phyloP scores from a whole-genome alignment of 805 yeast genomes.

The Candida sakaeoensis region DNA sequence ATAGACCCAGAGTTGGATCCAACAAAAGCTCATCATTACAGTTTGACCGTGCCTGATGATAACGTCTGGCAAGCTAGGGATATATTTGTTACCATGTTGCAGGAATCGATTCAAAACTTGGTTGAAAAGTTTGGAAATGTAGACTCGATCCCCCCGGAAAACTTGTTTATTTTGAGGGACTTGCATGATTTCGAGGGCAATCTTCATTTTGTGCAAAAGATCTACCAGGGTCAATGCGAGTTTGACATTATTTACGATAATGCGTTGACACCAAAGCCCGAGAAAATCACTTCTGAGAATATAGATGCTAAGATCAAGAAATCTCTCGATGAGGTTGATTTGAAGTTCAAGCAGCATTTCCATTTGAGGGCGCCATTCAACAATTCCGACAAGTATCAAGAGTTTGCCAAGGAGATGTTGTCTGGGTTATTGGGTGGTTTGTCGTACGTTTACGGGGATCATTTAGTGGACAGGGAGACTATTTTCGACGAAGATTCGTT shows the following conservation, averaged over 20 bases:
- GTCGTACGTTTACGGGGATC: constrained; percentile 82
- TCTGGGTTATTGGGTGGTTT: constrained; percentile 89
- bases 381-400: constrained; percentile 31
- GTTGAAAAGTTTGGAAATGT: constrained; percentile 22
- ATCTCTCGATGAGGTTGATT: constrained; percentile 40
- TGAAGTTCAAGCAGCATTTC: constrained; percentile 50
- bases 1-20: constrained; percentile 51
- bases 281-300: constrained; percentile 35
- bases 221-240: constrained; percentile 70
- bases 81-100: constrained; percentile 62
- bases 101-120: constrained; percentile 60
- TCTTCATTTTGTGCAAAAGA: constrained; percentile 73
- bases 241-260: constrained; percentile 65
- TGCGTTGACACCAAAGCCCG: constrained; percentile 33
- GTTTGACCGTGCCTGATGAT: constrained; percentile 67
- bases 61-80: constrained; percentile 78
- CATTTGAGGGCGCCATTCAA: constrained; percentile 54
- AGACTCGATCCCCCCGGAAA: constrained; percentile 41
- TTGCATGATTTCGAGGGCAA: constrained; percentile 64
- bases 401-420: constrained; percentile 73
- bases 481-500: constrained; percentile 67
- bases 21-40: constrained; percentile 56
- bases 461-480: constrained; percentile 71
- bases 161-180: constrained; percentile 55
- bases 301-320: constrained; percentile 32